Percentiles rank a stretch among this genome's conserved stretches.
These are phyloP conservation scores for Actinomortierella wolfii DNA, from an alignment of 371 early-diverging fungal genomes.

Conservation along the genomic window DNA sequence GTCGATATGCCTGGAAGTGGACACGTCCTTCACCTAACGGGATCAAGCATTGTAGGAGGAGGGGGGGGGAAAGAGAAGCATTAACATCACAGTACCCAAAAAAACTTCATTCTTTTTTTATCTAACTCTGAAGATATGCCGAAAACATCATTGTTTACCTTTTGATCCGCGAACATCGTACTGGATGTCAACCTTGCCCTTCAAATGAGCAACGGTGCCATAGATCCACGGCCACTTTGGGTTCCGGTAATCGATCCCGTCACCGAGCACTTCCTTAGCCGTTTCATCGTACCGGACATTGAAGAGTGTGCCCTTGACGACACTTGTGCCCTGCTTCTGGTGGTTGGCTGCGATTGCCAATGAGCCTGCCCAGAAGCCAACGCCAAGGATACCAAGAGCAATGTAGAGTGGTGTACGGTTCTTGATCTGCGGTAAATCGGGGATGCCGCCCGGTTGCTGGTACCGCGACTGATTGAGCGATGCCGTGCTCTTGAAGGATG, in stretches of 20 bases:
- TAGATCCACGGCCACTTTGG: slow-evolving; percentile 67
- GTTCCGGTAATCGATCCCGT: slow-evolving; percentile 63
- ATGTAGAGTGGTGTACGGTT: slow-evolving; percentile 50
- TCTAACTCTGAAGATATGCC: too few relatives aligned
- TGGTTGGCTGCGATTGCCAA: slow-evolving; percentile 65
- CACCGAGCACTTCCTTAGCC: slow-evolving; percentile 60
- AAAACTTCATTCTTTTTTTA: too few relatives aligned
- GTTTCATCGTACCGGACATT: slow-evolving; percentile 64
- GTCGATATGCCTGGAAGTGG: slow-evolving; percentile 39
- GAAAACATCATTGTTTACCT: slow-evolving; percentile 53
- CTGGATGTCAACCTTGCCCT: slow-evolving; percentile 65
- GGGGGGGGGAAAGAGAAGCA: too few relatives aligned
- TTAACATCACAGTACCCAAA: too few relatives aligned
- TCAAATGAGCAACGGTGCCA: slow-evolving; percentile 70
- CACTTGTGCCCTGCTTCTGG: slow-evolving; percentile 65
- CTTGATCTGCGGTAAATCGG: slow-evolving; percentile 23
- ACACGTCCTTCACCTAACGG: slow-evolving; percentile 35
- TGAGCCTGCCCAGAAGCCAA: slow-evolving; percentile 65
- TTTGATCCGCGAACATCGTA: slow-evolving; percentile 60
- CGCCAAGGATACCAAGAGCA: slow-evolving; percentile 56
- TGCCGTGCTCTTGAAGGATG: slow-evolving; percentile 27
- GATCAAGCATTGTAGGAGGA: too few relatives aligned
- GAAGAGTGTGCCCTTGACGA: slow-evolving; percentile 68
- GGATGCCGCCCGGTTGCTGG: slow-evolving; percentile 21
- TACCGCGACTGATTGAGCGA: slow-evolving; percentile 33